These are phyloP conservation scores for Eucalyptus globulus DNA, from an alignment of 345 rosid genomes.

Conservation along the genomic window DNA sequence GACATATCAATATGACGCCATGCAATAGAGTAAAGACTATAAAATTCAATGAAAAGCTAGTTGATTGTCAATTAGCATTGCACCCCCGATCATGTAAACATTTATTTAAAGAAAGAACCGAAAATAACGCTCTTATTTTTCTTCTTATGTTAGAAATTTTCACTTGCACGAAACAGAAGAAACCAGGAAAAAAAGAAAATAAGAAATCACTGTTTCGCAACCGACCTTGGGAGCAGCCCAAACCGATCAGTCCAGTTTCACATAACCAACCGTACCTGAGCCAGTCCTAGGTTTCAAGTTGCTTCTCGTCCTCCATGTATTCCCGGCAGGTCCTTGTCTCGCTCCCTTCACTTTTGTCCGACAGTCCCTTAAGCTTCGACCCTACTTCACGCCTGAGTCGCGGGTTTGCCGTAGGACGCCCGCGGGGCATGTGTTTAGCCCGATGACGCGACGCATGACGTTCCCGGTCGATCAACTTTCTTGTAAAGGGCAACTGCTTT, in stretches of 20 bases:
- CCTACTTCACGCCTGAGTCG: background rate
- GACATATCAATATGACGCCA: background rate
- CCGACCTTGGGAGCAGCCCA: background rate
- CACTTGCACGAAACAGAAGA: background rate
- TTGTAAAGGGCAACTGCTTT: background rate
- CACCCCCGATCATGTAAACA: accelerated
- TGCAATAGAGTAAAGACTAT: background rate
- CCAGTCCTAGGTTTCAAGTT: background rate
- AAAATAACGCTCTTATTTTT: background rate
- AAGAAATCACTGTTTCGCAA: background rate
- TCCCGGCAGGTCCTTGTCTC: too few relatives aligned
- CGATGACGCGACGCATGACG: background rate
- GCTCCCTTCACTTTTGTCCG: background rate
- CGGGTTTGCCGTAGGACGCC: background rate
- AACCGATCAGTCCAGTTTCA: background rate
- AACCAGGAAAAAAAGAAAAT: background rate
- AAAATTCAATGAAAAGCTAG: background rate
- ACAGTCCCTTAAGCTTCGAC: background rate
- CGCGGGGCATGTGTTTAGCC: background rate
- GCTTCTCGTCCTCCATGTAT: background rate
- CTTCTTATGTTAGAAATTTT: background rate
- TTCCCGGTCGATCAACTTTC: background rate
- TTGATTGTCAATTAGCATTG: accelerated
- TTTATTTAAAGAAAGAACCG: background rate
- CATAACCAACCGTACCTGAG: background rate